Base-by-base conservation (phyloP, 78 protist genomes). In the Polysphondylium violaceum region DNA sequence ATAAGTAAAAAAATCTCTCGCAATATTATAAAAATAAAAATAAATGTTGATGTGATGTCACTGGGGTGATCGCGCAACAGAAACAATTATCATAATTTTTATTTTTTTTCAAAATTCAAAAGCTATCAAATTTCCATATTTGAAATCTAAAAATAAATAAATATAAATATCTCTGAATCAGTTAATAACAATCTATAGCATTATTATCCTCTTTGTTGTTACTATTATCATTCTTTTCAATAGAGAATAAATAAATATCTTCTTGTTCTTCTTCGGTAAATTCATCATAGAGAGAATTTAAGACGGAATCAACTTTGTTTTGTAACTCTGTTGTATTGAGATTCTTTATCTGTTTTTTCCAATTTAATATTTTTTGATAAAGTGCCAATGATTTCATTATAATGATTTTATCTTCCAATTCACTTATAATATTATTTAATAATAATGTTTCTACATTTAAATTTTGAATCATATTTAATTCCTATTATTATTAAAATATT, bases 221-320 rank as follows among this genome's bases (percentile, higher is more conserved):
- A 64, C 6, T 16, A 23, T 64, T n/a, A 35, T 64, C 36, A 38
- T 38, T 64, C 33, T 64, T 38, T 36, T 31, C 31, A 38, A 38
- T 43, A 47, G 27, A 50, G 36, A 47, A 78, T 38, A 78, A 38
- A 14, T 47, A 19, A 50, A 78, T 78, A 50, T 78, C 88, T 27
- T 78, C 75, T 64, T 78, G 76, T 25, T 78, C 88, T 16, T 78
- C 61, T 41, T 64, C 74, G 1, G 88, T 78, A 36, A 50, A 78
- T 8, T 43, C 50, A 29, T 31, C 17, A 0, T 44, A 47, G 19
- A 55, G 25, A 19, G 61, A 35, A 36, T 23, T 27, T 29, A 35
- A 75, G 29, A 17, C n/a, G 19, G 14, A 69, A 11, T 35, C 27
- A 21, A 47, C 17, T n/a, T 4, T 35, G 27, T 47, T 35, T 12